These are phyloP conservation scores for Aspergillus haitiensis DNA, from an alignment of 495 filamentous ascomycete genomes.

Conservation along the genomic window DNA sequence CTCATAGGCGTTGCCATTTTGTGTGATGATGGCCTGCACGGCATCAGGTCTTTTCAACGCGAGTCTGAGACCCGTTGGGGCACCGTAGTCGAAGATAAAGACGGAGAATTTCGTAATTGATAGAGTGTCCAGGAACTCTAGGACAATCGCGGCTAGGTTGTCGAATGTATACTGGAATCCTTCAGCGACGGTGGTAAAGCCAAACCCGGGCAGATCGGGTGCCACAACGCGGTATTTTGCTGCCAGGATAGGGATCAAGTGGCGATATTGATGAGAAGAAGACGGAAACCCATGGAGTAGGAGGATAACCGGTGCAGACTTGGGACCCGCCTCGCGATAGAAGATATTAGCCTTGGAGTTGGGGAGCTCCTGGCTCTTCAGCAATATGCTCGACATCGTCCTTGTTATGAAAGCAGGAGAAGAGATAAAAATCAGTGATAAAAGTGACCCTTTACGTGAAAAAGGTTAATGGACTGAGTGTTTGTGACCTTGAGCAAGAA, in stretches of 20 bases:
- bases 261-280: conserved; percentile 62
- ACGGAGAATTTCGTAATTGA: conserved; percentile 50
- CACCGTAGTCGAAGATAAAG: conserved; percentile 70
- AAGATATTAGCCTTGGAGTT: conserved; percentile 42
- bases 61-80: conserved; percentile 55
- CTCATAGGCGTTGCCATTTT: conserved; percentile 65
- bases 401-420: no score
- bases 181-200: conserved; percentile 52
- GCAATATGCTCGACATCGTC: not conserved
- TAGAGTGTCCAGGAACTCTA: conserved; percentile 48
- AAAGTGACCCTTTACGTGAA: no score
- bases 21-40: conserved; percentile 56
- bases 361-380: not conserved
- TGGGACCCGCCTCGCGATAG: conserved; percentile 51
- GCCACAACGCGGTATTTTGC: conserved; percentile 54
- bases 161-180: conserved; percentile 55
- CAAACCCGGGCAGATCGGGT: conserved; percentile 63
- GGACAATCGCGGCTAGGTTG: conserved; percentile 47
- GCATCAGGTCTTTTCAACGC: conserved; percentile 49
- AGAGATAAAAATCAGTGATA: no score
- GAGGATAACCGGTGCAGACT: conserved; percentile 47
- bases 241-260: conserved; percentile 60
- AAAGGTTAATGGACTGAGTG: no score
- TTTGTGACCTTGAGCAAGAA: no score
- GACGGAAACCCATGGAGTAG: conserved; percentile 65